phyloP scores from a whole-genome alignment of 192 early-diverging fungal genomes.

The Funneliformis geosporum region DNA sequence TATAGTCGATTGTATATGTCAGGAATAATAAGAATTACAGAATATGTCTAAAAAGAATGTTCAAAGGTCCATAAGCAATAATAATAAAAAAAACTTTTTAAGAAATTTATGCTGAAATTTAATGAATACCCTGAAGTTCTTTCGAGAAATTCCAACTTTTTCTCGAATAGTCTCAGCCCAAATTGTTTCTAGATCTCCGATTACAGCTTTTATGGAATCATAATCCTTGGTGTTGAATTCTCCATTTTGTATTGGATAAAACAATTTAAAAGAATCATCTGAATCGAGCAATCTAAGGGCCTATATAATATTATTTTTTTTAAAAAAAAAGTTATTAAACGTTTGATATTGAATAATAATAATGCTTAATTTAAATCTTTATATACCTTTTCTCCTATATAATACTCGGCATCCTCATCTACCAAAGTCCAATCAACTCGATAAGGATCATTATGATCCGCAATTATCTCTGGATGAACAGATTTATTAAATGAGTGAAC shows the following conservation, averaged over 20 bases:
- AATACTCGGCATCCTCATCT: conserved; percentile 47
- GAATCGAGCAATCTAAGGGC: conserved; percentile 51
- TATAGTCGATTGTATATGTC: conserved; percentile 69
- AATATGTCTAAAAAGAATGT: conserved; percentile 47
- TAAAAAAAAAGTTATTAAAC: no score
- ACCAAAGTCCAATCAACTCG: conserved; percentile 82
- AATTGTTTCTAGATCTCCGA: conserved; percentile 79
- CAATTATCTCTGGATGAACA: conserved; percentile 64
- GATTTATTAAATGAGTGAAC: conserved; percentile 74
- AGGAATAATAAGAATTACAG: conserved; percentile 79
- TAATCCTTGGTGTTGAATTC: conserved; percentile 78
- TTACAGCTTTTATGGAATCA: conserved; percentile 57
- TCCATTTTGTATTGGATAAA: conserved; percentile 82
- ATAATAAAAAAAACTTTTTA: not conserved
- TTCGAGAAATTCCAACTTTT: conserved; percentile 66
- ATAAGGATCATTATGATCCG: conserved; percentile 91
- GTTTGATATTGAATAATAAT: no score
- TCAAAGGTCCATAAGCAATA: not conserved
- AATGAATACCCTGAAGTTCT: conserved; percentile 52
- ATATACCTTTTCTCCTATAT: conserved; percentile 65
- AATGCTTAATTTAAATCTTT: not conserved
- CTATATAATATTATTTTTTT: conserved; percentile 36
- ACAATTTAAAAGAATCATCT: conserved; percentile 48
- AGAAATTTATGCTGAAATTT: no score
- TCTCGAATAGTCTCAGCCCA: conserved; percentile 71